These are phyloP conservation scores for Sanguinoderma infundibulare DNA, from an alignment of 1,284 basidiomycete genomes.

Conservation along the genomic window DNA sequence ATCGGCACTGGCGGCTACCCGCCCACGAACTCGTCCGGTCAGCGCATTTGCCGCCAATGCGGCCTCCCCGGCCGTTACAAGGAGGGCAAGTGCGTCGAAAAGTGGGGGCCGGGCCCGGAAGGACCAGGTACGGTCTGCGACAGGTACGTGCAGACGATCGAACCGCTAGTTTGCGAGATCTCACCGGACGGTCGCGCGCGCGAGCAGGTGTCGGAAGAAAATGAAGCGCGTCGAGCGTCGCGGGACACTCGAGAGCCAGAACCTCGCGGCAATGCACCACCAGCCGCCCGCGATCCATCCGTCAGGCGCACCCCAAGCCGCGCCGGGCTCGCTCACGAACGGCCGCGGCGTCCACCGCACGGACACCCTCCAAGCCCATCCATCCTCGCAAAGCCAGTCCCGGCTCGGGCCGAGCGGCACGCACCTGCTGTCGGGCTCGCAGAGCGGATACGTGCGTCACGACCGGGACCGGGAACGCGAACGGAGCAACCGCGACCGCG, in stretches of 20 bases:
- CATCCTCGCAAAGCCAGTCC: slow-evolving; percentile 11
- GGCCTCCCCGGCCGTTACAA: slow-evolving; percentile 74
- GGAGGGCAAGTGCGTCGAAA: slow-evolving; percentile 84
- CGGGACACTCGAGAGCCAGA: slow-evolving; percentile 62
- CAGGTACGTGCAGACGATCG: slow-evolving; percentile 46
- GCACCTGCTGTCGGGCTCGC: slow-evolving; percentile 25
- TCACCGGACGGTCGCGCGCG: neutral
- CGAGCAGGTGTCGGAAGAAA: slow-evolving; percentile 73
- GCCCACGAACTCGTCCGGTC: slow-evolving; percentile 63
- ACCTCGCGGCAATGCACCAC: slow-evolving; percentile 24
- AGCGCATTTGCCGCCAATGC: slow-evolving; percentile 77
- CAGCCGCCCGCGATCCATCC: slow-evolving; percentile 34
- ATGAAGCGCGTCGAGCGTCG: slow-evolving; percentile 83
- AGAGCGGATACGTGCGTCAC: slow-evolving; percentile 15
- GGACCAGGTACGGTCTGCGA: slow-evolving; percentile 86
- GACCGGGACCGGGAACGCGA: slow-evolving; percentile 17
- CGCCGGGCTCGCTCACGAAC: slow-evolving; percentile 26
- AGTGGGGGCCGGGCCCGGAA: slow-evolving; percentile 84
- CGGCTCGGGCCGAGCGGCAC: slow-evolving; percentile 25
- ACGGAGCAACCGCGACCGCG: no score
- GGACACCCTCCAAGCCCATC: slow-evolving; percentile 36
- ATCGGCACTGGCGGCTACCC: slow-evolving; percentile 47
- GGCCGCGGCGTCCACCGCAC: slow-evolving; percentile 33
- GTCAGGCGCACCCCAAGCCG: slow-evolving; percentile 30
- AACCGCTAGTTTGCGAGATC: slow-evolving; percentile 4